A percentile compares a stretch with the other conserved stretches of the same genome.
These are phyloP conservation scores for Colletotrichum australisinense DNA, from an alignment of 2,329 filamentous ascomycete genomes.

Conservation along the genomic window DNA sequence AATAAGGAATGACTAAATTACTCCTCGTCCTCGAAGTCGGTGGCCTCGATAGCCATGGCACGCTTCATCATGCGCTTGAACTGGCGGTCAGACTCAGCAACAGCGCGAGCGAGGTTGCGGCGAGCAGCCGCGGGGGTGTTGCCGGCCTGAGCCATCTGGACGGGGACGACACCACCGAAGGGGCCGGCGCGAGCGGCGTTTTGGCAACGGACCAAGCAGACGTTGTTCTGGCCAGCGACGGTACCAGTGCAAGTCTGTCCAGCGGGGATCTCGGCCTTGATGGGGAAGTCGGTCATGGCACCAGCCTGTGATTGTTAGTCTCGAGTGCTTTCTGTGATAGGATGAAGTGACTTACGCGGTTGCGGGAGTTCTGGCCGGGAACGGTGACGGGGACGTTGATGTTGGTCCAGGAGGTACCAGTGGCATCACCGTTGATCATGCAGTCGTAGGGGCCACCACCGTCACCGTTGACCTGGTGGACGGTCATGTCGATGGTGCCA, in stretches of 20 bases:
- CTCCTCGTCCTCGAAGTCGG: slow-evolving; percentile 27
- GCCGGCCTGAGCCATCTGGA: slow-evolving; percentile 30
- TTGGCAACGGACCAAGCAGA: slow-evolving; percentile 69
- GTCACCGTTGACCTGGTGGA: slow-evolving; percentile 38
- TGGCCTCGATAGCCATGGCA: slow-evolving; percentile 21
- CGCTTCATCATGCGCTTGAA: slow-evolving; percentile 39
- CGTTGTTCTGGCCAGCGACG: slow-evolving; percentile 63
- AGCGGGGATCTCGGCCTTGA: slow-evolving; percentile 63
- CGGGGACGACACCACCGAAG: slow-evolving; percentile 59
- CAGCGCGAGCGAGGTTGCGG: slow-evolving; percentile 32
- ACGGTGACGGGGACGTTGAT: slow-evolving; percentile 64
- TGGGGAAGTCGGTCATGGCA: slow-evolving; percentile 53
- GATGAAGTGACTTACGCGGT: slow-evolving; percentile 44
- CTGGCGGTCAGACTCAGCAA: slow-evolving; percentile 33
- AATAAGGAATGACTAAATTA: slow-evolving; percentile 12
- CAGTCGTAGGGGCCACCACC: slow-evolving; percentile 60
- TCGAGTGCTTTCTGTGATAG: neutral
- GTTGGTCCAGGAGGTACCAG: slow-evolving; percentile 59
- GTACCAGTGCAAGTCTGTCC: slow-evolving; percentile 65
- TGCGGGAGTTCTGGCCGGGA: slow-evolving; percentile 60
- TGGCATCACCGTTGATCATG: slow-evolving; percentile 67
- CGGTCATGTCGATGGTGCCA: slow-evolving; percentile 68
- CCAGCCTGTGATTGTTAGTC: slow-evolving; percentile 43
- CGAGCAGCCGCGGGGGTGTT: slow-evolving; percentile 32
- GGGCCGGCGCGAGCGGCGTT: slow-evolving; percentile 67